Base-by-base conservation (phyloP, 1,139 yeast species). In the Yamadazyma blattariae region DNA sequence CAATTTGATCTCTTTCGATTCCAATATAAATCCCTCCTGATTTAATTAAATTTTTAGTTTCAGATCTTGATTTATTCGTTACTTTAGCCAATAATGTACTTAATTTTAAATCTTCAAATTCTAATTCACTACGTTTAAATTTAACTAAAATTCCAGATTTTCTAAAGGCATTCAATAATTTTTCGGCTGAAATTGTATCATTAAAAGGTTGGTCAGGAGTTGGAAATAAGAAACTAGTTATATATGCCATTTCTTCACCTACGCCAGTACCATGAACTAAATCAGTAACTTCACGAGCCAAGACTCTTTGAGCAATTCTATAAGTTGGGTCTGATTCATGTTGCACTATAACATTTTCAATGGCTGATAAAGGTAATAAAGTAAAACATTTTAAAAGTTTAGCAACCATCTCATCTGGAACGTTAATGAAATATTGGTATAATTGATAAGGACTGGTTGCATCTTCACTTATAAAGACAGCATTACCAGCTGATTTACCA, bases 401-500 rank as follows among this genome's bases (percentile, higher is more conserved):
- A 20, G 66, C 74, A 5, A 90, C 82, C 46, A 85, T 89, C 13
- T 76, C 82, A 59, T 92, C 98, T 0, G 88, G 81, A 0, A 84
- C 72, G 45, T 85, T 83, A 48, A 85, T 76, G 57, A 92, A 86
- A 56, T 82, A 87, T 54, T 92, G 98, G 57, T 84, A 92, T 47
- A 92, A 61, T 38, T 87, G 87, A 59, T 75, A 92, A 0, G 96
- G 83, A 11, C 85, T 73, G 2, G 96, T 92, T 41, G 84, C 60
- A 12, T 65, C 57, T 7, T 78, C 68, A 51, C 85, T 92, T 37
- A 92, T 81, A 64, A 94, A 92, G 2, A 94, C 78, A 0, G 99
- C 97, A 64, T 92, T 92, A 0, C 98, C 98, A 1, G 97, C 97
- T 34, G 96, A 85, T 52, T 92, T 92, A 20, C 99, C 98, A 59